Evolutionary conservation across 1,284 basidiomycete species (phyloP).

Genomic region (Anthracocystis walkeri): DNA sequence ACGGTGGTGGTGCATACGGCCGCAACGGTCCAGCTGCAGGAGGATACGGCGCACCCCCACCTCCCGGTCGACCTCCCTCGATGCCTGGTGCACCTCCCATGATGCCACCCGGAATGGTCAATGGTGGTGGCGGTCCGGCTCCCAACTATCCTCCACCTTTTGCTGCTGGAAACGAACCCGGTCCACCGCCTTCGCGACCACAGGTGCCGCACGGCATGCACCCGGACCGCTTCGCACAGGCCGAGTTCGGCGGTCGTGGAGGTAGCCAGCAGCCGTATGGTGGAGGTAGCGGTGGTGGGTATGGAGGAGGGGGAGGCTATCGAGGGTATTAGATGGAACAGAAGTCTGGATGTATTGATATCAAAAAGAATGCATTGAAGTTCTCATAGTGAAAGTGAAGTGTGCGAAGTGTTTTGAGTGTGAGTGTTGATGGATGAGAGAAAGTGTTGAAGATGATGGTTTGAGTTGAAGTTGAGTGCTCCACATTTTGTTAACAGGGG

Average conservation of each 20-base stretch:
- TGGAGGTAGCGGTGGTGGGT: constrained; percentile 17
- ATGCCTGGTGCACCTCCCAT: constrained; percentile 46
- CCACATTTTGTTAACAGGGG: not conserved
- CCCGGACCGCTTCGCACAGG: constrained; percentile 54
- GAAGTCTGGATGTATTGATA: constrained; percentile 8
- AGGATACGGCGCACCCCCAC: constrained; percentile 34
- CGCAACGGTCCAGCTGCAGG: constrained; percentile 15
- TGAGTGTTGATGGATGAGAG: no score
- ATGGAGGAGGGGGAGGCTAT: constrained; percentile 21
- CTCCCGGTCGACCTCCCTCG: constrained; percentile 35
- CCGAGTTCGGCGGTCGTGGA: constrained; percentile 35
- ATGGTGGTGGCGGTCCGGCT: constrained; percentile 35
- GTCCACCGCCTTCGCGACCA: constrained; percentile 41
- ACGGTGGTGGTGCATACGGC: constrained; percentile 26
- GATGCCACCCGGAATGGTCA: constrained; percentile 40
- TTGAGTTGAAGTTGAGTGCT: not conserved
- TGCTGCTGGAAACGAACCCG: constrained; percentile 22
- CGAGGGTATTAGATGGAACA: not conserved
- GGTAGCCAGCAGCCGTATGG: constrained; percentile 13
- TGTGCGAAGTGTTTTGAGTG: not conserved
- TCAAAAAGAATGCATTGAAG: constrained; percentile 3
- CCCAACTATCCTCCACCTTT: constrained; percentile 37
- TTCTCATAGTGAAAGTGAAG: not conserved
- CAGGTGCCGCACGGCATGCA: constrained; percentile 56
- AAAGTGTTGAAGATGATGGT: not conserved